Percentiles rank a stretch among this genome's conserved stretches.
These are phyloP conservation scores for Chalaropsis thielavioides DNA, from an alignment of 2,329 filamentous ascomycete species.

Conservation along the genomic window DNA sequence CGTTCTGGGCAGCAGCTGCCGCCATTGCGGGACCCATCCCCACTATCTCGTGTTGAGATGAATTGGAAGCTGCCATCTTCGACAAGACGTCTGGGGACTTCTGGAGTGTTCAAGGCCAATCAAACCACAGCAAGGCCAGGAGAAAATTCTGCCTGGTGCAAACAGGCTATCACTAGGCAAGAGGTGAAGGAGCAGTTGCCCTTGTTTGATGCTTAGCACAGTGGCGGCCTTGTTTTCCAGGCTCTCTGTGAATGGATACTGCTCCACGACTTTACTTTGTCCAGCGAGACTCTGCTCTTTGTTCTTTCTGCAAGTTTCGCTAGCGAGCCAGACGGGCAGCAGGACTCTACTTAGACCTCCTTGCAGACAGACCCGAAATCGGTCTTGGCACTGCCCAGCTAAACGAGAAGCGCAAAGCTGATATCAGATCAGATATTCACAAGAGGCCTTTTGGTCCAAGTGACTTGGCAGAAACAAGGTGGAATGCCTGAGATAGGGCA, in stretches of 20 bases:
- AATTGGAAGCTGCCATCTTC: constrained; percentile 14
- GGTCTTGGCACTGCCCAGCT: neutral
- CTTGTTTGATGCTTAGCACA: neutral
- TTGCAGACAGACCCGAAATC: neutral
- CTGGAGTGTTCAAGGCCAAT: neutral
- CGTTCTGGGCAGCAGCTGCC: constrained; percentile 1
- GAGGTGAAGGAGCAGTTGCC: neutral
- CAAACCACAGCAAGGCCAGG: neutral
- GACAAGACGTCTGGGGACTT: neutral
- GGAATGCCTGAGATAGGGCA: neutral
- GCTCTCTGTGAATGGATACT: too few species aligned
- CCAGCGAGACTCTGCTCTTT: too few species aligned
- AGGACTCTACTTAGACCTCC: neutral
- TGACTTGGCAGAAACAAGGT: neutral
- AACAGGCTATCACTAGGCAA: neutral
- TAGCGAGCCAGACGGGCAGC: too few species aligned
- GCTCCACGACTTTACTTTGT: too few species aligned
- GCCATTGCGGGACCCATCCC: neutral
- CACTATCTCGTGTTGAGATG: constrained; percentile 11
- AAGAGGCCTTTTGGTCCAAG: neutral
- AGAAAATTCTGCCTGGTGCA: neutral
- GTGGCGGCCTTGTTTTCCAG: neutral
- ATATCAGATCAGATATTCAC: neutral
- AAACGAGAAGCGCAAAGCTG: neutral
- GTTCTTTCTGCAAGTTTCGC: too few species aligned